Conservation (phyloP, 805 yeast species). For the Yamadazyma phyllophila region DNA sequence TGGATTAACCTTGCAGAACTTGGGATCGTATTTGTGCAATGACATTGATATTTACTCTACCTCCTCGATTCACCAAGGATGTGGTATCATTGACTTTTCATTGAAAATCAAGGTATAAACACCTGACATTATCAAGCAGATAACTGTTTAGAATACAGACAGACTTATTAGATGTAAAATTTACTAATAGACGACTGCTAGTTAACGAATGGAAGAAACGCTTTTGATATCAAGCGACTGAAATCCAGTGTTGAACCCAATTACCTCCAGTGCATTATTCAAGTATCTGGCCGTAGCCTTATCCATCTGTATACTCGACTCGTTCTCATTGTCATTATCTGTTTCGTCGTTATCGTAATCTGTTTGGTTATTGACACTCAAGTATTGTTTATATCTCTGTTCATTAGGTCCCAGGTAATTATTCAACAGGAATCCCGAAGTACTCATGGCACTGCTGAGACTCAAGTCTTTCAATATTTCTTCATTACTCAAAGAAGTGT, state of each 20-base stretch:
- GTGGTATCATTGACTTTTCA: constrained; percentile 77
- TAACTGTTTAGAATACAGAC: too few relatives aligned
- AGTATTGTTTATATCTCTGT: constrained; percentile 6
- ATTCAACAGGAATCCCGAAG: constrained; percentile 31
- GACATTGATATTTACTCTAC: constrained; percentile 90
- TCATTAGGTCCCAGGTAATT: constrained; percentile 12
- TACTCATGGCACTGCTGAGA: constrained; percentile 23
- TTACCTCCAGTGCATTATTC: constrained; percentile 34
- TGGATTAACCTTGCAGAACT: constrained; percentile 72
- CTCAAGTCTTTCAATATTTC: constrained; percentile 24
- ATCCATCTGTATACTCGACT: constrained; percentile 16
- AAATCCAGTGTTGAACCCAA: constrained; percentile 44
- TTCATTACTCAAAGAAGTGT: constrained; percentile 10
- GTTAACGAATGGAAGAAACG: constrained; percentile 35
- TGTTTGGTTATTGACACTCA: neutral
- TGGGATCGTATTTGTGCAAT: constrained; percentile 62
- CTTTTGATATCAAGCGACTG: constrained; percentile 37
- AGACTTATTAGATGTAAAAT: too few relatives aligned
- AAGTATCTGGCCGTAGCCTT: constrained; percentile 25
- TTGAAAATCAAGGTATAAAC: constrained; percentile 52
- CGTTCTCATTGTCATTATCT: constrained; percentile 15
- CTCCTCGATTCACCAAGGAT: constrained; percentile 90
- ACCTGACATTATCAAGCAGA: too few relatives aligned
- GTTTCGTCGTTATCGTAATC: constrained; percentile 7
- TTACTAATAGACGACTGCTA: too few relatives aligned